Evolutionary conservation across 768 basidiomycete genomes (phyloP), one percentile per base, ranked within the genome.

Genomic region (Mycena vitilis): DNA sequence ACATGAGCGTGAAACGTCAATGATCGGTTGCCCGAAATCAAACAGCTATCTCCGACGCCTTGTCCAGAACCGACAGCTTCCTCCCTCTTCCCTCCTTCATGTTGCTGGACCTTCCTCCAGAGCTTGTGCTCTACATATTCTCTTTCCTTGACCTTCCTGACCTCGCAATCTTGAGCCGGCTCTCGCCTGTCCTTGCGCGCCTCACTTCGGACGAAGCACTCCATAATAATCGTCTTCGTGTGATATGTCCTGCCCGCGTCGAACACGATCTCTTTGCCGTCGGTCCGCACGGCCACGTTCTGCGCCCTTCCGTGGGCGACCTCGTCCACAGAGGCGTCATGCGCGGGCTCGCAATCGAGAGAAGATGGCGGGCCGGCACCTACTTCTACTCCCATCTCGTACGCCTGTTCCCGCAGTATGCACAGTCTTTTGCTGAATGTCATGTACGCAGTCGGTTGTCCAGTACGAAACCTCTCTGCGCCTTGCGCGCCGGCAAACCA

Each of bases 91-190:
- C 12, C 9, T 23, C 68, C 37, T 47, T 45, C 22, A 74, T 72
- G 63, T 65, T 84, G 45, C 73, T 81, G 25, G 75, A 78, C 57
- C 74, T 91, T 13, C 89, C 90, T 22, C 80, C 84, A 30, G 91
- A 92, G 76, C 79, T 86, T 40, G 67, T 88, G 34, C 81, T 92
- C 52, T 80, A 89, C 71, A 90, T 92, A 37, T 79, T 91, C 52
- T 88, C 89, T 0, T 93, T 87, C 76, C 82, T 94, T 62, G 92
- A 93, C 77, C 77, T 93, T 8, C 92, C 92, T 0, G 92, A 94
- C 74, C 84, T 93, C 53, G 85, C 85, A 54, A 73, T 82, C 1
- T 75, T 92, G 47, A 83, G 86, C 10, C 84, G 80, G 62, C 81
- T 85, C 34, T 84, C 81, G 59, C 86, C 83, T 34, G 67, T 76